Conservation (phyloP, 2,329 filamentous ascomycete species). For the Alternaria longipes region DNA sequence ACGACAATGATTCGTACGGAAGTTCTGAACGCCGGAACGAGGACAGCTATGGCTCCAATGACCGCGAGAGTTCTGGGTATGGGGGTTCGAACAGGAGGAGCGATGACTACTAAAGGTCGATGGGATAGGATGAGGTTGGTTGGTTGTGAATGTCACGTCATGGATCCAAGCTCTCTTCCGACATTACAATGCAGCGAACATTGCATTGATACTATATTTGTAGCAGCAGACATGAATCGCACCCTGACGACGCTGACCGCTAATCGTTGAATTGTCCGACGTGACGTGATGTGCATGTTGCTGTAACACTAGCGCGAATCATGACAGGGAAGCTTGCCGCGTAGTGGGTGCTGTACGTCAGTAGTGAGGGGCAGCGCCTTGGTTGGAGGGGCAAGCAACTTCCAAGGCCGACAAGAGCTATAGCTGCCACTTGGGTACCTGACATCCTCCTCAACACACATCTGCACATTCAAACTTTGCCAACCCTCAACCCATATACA, state of each 20-base stretch:
- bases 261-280: neutral
- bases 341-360: slow-evolving; percentile 27
- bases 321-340: slow-evolving; percentile 7
- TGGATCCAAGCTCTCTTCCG: neutral
- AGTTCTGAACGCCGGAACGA: slow-evolving; percentile 4
- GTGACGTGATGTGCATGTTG: neutral
- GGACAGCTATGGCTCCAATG: slow-evolving; percentile 9
- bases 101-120: slow-evolving; percentile 13
- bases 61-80: slow-evolving; percentile 7
- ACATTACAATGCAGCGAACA: neutral
- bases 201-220: neutral
- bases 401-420: slow-evolving; percentile 5
- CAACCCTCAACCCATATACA: neutral
- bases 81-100: slow-evolving; percentile 13
- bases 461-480: neutral
- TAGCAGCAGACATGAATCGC: neutral
- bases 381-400: slow-evolving; percentile 19
- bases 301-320: slow-evolving; percentile 9
- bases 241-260: neutral
- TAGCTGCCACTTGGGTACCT: slow-evolving; percentile 11
- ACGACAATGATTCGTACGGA: slow-evolving; percentile 6
- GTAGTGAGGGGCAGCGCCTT: slow-evolving; percentile 21
- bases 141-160: neutral
- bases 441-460: slow-evolving; percentile 1
- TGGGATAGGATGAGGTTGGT: neutral